Conservation (phyloP, 371 early-diverging fungal genomes). For the Phascolomyces articulosus region DNA sequence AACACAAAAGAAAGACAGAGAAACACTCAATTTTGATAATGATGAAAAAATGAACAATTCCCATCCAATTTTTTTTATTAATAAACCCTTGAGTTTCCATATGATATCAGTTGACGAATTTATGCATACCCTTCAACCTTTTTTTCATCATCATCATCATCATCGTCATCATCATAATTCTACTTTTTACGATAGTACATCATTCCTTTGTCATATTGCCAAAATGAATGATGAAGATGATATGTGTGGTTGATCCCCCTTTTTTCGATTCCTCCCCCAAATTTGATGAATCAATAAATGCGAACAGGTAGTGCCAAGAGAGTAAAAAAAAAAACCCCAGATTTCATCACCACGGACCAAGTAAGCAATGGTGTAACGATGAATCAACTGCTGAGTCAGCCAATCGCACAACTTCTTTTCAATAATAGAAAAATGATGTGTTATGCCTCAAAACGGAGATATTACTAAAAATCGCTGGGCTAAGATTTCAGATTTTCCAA, state of each 20-base stretch:
- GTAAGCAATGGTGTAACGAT: background rate
- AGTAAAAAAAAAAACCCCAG: constrained; percentile 2
- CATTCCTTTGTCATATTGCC: background rate
- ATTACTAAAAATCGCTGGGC: constrained; percentile 4
- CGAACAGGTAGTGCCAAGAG: background rate
- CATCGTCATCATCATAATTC: background rate
- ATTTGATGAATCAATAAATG: background rate
- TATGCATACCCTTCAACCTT: background rate
- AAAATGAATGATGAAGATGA: background rate
- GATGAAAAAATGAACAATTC: too few species aligned
- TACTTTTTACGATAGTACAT: too few species aligned
- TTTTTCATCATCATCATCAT: background rate
- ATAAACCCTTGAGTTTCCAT: background rate
- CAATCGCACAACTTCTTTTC: background rate
- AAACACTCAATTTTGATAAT: too few species aligned
- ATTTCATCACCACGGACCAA: constrained; percentile 6
- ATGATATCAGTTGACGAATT: background rate
- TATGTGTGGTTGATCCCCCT: too few species aligned
- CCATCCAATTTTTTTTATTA: too few species aligned
- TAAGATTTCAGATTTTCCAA: background rate
- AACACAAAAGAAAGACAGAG: background rate
- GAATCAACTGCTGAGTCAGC: background rate
- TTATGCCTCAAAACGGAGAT: background rate
- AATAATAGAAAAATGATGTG: background rate
- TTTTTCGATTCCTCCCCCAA: background rate